Evolutionary conservation across 2,329 filamentous ascomycete genomes (phyloP).

Genomic region (Chaetoscypha palmicola): DNA sequence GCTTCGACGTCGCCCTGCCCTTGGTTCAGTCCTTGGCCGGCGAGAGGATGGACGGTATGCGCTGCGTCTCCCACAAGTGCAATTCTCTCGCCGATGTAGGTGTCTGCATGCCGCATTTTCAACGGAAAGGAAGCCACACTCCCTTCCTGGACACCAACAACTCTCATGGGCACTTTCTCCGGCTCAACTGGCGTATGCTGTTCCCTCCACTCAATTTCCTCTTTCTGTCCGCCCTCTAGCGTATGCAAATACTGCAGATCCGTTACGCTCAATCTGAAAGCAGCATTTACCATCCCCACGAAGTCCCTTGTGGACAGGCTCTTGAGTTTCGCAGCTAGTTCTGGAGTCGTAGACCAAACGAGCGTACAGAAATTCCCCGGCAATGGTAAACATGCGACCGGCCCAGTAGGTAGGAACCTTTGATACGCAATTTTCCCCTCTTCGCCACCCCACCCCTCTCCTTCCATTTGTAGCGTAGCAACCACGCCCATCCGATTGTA

Average conservation of each 20-base stretch:
- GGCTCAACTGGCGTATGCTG: slow-evolving; percentile 56
- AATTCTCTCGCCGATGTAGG: slow-evolving; percentile 83
- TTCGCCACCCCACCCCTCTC: slow-evolving; percentile 47
- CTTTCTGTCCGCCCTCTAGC: slow-evolving; percentile 48
- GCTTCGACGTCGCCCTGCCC: slow-evolving; percentile 84
- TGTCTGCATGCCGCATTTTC: slow-evolving; percentile 86
- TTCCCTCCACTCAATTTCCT: slow-evolving; percentile 80
- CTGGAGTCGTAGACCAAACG: slow-evolving; percentile 89
- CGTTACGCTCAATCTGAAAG: slow-evolving; percentile 71
- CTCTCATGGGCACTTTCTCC: slow-evolving; percentile 55
- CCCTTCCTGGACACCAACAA: slow-evolving; percentile 66
- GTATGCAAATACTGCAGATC: slow-evolving; percentile 82
- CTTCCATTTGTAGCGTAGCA: slow-evolving; percentile 71
- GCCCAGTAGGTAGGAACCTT: slow-evolving; percentile 86
- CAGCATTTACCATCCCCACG: slow-evolving; percentile 82
- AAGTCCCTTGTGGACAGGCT: slow-evolving; percentile 67
- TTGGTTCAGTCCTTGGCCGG: slow-evolving; percentile 89
- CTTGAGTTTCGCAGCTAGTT: slow-evolving; percentile 73
- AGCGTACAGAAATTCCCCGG: slow-evolving; percentile 77
- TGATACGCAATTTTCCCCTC: slow-evolving; percentile 77
- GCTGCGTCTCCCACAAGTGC: slow-evolving; percentile 91
- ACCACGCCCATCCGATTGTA: slow-evolving; percentile 88
- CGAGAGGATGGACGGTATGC: slow-evolving; percentile 90
- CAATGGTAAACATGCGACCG: slow-evolving; percentile 83
- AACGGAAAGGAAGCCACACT: slow-evolving; percentile 86